A percentile compares a stretch with the other conserved stretches of the same genome.
Conservation (phyloP, 2,329 filamentous ascomycete genomes). For the Pseudocercospora eumusae region DNA sequence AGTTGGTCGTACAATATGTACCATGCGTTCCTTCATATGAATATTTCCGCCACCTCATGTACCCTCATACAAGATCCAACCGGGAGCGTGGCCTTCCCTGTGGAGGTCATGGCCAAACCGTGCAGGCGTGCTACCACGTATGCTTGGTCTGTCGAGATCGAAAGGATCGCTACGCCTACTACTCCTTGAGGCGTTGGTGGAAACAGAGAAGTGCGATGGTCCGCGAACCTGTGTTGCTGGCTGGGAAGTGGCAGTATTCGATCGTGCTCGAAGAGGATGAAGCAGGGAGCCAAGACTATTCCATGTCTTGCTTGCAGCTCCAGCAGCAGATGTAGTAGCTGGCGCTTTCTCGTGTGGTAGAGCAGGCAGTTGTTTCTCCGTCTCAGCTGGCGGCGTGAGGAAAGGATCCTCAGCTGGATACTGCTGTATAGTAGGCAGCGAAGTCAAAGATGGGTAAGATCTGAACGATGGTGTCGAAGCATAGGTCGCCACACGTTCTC, state of each 20-base stretch:
- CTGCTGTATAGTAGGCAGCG: slow-evolving; percentile 28
- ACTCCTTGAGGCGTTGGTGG: slow-evolving; percentile 16
- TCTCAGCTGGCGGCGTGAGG: slow-evolving; percentile 26
- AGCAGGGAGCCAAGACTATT: not conserved
- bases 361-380: not conserved
- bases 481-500: slow-evolving; percentile 27
- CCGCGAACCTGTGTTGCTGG: slow-evolving; percentile 8
- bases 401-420: slow-evolving; percentile 36
- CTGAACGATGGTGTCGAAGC: slow-evolving; percentile 29
- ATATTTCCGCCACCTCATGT: not conserved
- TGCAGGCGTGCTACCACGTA: slow-evolving; percentile 12
- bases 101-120: not conserved
- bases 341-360: not conserved
- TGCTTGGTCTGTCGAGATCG: slow-evolving; percentile 25
- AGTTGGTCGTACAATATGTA: slow-evolving; percentile 1
- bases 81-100: not conserved
- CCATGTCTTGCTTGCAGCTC: not conserved
- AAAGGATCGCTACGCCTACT: slow-evolving; percentile 30
- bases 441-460: slow-evolving; percentile 32
- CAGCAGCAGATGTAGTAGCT: not conserved
- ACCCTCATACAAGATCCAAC: slow-evolving; percentile 3
- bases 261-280: slow-evolving; percentile 2
- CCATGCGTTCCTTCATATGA: not conserved
- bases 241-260: slow-evolving; percentile 2
- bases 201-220: slow-evolving; percentile 18